phyloP scores from a whole-genome alignment of 2,329 filamentous ascomycete species.

The Epichloe bromicola region DNA sequence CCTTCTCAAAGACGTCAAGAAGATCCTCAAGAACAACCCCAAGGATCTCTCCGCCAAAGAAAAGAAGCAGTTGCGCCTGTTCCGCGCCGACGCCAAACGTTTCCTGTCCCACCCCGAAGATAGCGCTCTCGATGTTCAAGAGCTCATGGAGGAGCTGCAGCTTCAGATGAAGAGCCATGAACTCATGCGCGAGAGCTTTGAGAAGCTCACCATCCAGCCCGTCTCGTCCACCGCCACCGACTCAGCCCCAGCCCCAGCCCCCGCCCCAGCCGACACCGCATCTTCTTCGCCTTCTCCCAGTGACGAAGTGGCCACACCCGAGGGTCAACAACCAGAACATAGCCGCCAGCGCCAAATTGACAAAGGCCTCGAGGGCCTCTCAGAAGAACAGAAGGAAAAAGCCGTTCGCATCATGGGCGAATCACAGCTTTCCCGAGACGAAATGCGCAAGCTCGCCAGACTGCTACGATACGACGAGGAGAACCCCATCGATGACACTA shows the following conservation, averaged over 20 bases:
- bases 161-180: conserved; percentile 21
- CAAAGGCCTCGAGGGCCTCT: conserved; percentile 22
- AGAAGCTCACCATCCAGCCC: conserved; percentile 14
- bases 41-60: conserved; percentile 49
- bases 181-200: conserved; percentile 17
- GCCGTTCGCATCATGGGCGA: conserved; percentile 21
- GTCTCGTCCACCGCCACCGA: conserved; percentile 4
- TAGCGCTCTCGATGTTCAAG: conserved; percentile 14
- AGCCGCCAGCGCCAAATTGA: conserved; percentile 20
- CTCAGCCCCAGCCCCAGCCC: conserved; percentile 8
- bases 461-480: conserved; percentile 52
- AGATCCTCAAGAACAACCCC: conserved; percentile 29
- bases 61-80: conserved; percentile 64
- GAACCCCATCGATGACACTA: conserved; percentile 62
- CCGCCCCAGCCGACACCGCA: neutral
- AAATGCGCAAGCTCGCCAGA: conserved; percentile 37
- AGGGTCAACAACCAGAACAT: conserved; percentile 9
- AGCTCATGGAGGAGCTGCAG: conserved; percentile 20
- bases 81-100: conserved; percentile 51
- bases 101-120: conserved; percentile 35
- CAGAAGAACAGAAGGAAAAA: conserved; percentile 19
- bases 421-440: conserved; percentile 29
- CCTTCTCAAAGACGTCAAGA: conserved; percentile 20
- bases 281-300: neutral
- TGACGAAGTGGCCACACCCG: neutral